Base-by-base conservation (phyloP, 768 basidiomycete species). In the Wakefieldia striispora region DNA sequence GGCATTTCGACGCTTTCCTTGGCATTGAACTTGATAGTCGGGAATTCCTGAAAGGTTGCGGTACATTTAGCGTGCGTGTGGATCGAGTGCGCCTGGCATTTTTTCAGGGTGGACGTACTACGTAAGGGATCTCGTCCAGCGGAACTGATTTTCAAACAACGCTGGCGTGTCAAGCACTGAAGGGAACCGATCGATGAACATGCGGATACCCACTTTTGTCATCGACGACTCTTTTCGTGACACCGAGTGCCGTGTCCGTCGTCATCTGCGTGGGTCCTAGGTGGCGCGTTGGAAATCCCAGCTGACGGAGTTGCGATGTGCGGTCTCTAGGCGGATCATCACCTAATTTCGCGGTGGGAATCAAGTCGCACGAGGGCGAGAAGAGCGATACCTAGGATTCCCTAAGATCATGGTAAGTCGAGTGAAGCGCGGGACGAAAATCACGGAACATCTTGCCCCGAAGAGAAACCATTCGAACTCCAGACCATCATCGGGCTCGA, bases 1-100 rank as follows among this genome's bases (percentile, higher is more conserved):
- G 97, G 97, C 97, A 99, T 99, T 71, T 97, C 93, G 6, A 98
- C 92, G 38, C 88, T 88, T 67, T 99, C 97, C 58, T 82, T 84
- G 4, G 79, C 65, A 59, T 88, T 89, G 75, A 98, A 97, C 16
- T 57, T 71, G 62, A 99, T 95, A 0, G 93, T 95, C 0, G 97
- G 97, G 67, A 82, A 82, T 59, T 93, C 88, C 91, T 95, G 49
- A 20, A n/a, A 40, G 34, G 21, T 29, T 29, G 29, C 10, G 13
- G 29, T 3, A 29, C 29, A 12, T 13, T 11, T 6, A 29, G 29
- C 1, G 29, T 29, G n/a, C n/a, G 29, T 29, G 12, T 29, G 29
- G 29, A 20, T 33, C 14, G 33, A 21, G 9, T 2, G 6, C 33
- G 5, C 11, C 8, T 13, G 24, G 6, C 41, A 11, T 33, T 10